Conservation (phyloP, 345 rosid species). For the Brassica incana region DNA sequence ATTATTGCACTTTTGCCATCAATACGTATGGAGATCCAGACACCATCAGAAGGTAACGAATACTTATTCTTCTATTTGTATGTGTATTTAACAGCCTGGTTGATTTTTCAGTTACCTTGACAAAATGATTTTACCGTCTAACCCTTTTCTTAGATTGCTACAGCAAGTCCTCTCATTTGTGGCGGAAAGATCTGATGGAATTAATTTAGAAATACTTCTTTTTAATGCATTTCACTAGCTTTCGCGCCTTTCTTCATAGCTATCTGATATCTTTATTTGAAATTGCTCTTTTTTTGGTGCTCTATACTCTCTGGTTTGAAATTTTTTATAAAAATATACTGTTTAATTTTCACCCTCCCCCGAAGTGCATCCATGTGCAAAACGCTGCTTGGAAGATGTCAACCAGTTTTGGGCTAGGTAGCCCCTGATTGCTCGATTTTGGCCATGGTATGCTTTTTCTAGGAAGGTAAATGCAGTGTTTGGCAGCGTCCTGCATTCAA, state of each 20-base stretch:
- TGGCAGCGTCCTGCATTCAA: neutral
- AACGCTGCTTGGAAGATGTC: conserved; percentile 92
- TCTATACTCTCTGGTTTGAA: neutral
- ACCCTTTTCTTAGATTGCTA: conserved; percentile 61
- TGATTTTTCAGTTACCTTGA: conserved; percentile 37
- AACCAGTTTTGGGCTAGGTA: conserved; percentile 29
- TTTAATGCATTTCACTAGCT: neutral
- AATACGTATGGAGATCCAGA: conserved; percentile 92
- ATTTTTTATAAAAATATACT: too few relatives aligned
- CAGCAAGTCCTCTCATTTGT: conserved; percentile 62
- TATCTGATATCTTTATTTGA: conserved; percentile 28
- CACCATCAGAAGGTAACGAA: conserved; percentile 77
- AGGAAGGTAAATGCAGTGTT: conserved; percentile 4
- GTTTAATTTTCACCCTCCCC: conserved; percentile 52
- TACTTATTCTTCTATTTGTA: conserved; percentile 21
- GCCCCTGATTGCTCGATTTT: conserved; percentile 10
- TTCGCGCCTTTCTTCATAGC: conserved; percentile 22
- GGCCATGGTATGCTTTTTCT: neutral
- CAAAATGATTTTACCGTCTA: conserved; percentile 51
- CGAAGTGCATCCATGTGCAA: conserved; percentile 80
- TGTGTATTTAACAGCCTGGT: conserved; percentile 36
- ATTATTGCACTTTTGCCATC: conserved; percentile 76
- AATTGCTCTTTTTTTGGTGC: neutral
- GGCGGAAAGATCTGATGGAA: conserved; percentile 59
- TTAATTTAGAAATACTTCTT: neutral